Evolutionary conservation across 2,329 filamentous ascomycete genomes (phyloP).

Genomic region (Talaromyces rugulosus): DNA sequence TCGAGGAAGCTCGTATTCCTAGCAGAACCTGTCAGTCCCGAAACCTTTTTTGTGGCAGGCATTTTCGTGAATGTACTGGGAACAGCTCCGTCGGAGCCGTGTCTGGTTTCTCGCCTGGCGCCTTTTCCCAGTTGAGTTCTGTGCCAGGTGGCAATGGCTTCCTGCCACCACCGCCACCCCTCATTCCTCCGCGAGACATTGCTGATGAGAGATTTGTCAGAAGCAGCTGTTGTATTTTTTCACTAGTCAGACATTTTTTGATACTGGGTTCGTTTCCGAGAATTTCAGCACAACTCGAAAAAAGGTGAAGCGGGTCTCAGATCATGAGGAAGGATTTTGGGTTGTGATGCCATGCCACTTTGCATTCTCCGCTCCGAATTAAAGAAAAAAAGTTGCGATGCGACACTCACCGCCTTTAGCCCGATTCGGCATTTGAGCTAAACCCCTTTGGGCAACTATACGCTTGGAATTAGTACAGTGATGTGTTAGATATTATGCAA

Average conservation of each 20-base stretch:
- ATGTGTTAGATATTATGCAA: not conserved
- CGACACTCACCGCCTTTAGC: constrained; percentile 21
- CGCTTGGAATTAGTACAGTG: not conserved
- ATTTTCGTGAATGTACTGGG: constrained; percentile 32
- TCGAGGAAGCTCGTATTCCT: constrained; percentile 36
- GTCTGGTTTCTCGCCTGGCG: constrained; percentile 36
- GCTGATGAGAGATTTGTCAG: not conserved
- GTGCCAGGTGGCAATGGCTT: constrained; percentile 32
- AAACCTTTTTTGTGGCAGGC: not conserved
- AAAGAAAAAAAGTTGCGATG: constrained; percentile 14
- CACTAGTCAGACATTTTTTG: not conserved
- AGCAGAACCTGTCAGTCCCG: not conserved
- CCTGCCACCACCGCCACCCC: constrained; percentile 32
- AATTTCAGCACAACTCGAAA: not conserved
- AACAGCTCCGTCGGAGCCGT: constrained; percentile 45
- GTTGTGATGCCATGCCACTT: not conserved
- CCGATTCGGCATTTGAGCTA: not conserved
- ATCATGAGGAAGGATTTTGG: not conserved
- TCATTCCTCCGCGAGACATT: constrained; percentile 39
- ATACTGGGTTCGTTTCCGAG: not conserved
- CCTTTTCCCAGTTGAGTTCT: constrained; percentile 39
- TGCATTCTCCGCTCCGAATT: not conserved
- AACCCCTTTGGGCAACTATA: not conserved
- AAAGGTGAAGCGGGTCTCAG: not conserved
- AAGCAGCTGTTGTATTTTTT: not conserved